Conservation (phyloP, 352 stramenopile genomes). For the Thalassiosira livingstoniorum region DNA sequence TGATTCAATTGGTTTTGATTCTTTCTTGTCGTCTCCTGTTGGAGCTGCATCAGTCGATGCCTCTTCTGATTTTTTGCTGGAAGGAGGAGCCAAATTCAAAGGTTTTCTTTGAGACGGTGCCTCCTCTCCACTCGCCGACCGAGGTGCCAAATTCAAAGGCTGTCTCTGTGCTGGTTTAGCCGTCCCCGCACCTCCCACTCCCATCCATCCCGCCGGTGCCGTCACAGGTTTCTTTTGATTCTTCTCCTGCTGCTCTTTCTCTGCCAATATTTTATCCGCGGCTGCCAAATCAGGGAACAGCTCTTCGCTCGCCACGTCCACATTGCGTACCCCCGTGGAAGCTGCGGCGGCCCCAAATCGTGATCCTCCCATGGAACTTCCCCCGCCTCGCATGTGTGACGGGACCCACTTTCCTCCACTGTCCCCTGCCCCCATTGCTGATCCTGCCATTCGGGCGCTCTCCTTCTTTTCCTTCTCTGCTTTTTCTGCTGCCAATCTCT, state of each 20-base stretch:
- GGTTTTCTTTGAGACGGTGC: slow-evolving; percentile 50
- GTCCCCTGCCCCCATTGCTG: slow-evolving; percentile 24
- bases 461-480: slow-evolving; percentile 70
- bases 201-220: slow-evolving; percentile 55
- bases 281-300: slow-evolving; percentile 83
- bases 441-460: slow-evolving; percentile 3
- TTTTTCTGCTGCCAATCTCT: slow-evolving; percentile 75
- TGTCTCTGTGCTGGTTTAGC: slow-evolving; percentile 35
- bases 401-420: slow-evolving; percentile 73
- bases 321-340: slow-evolving; percentile 19
- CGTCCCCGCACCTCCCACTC: too few relatives aligned
- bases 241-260: slow-evolving; percentile 72
- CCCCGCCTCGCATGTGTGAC: slow-evolving; percentile 57
- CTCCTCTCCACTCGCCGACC: neutral
- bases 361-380: slow-evolving; percentile 5
- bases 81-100: slow-evolving; percentile 42
- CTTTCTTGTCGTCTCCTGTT: slow-evolving; percentile 11
- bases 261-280: slow-evolving; percentile 81
- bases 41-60: neutral
- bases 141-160: slow-evolving; percentile 50
- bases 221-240: slow-evolving; percentile 22
- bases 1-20: slow-evolving; percentile 8
- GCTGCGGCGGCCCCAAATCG: neutral
- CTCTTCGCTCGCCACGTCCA: slow-evolving; percentile 78
- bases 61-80: slow-evolving; percentile 39